These are phyloP conservation scores for Pelargonium cotyledonis DNA, from an alignment of 441 rosid genomes.

Conservation along the genomic window DNA sequence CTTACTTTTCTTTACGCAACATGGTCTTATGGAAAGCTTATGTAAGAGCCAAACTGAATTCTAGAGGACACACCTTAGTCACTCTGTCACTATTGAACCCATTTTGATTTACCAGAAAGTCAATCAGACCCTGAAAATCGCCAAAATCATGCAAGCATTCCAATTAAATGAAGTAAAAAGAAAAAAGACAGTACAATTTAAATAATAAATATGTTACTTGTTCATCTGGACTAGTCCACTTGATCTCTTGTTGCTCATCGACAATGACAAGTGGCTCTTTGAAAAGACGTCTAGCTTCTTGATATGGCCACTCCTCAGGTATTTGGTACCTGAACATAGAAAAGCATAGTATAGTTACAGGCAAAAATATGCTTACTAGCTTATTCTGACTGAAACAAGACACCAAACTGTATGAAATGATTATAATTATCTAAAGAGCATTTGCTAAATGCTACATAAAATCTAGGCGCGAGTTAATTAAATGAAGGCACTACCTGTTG, in stretches of 20 bases:
- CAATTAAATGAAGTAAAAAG: neutral
- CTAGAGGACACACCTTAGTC: slow-evolving; percentile 50
- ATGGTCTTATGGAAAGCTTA: slow-evolving; percentile 18
- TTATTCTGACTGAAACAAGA: no score
- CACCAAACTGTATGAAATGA: no score
- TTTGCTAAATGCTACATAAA: no score
- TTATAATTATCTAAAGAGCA: no score
- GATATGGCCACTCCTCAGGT: slow-evolving; percentile 88
- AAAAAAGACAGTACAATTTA: neutral
- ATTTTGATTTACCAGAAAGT: slow-evolving; percentile 3
- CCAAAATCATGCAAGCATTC: neutral
- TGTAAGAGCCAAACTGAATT: neutral
- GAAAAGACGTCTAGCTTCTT: slow-evolving; percentile 72
- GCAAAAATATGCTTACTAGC: neutral
- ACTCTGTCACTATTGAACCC: slow-evolving; percentile 60
- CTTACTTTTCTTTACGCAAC: slow-evolving; percentile 9
- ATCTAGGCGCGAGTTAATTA: no score
- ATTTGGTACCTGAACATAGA: slow-evolving; percentile 58
- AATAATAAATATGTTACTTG: neutral
- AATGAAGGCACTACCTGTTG: no score
- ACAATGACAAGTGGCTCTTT: slow-evolving; percentile 71
- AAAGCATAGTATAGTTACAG: neutral
- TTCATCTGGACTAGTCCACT: slow-evolving; percentile 40
- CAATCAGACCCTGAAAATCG: slow-evolving; percentile 5
- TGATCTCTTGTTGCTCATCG: slow-evolving; percentile 65